These are phyloP conservation scores for Cutaneotrichosporon mucoides DNA, from an alignment of 1,284 basidiomycete species.

Conservation along the genomic window DNA sequence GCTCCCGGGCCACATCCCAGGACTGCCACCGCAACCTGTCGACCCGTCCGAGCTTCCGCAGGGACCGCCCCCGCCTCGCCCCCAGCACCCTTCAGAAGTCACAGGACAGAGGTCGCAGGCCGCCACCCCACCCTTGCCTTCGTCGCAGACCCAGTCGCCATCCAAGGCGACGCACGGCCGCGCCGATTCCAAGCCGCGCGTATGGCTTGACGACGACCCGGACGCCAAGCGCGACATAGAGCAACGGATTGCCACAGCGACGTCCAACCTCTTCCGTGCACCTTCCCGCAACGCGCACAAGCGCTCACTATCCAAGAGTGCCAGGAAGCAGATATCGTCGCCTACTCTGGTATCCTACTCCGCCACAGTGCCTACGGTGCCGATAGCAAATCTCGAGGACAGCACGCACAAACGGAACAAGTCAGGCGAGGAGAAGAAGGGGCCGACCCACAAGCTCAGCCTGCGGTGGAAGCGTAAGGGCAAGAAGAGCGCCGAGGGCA, in stretches of 20 bases:
- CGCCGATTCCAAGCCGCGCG: slow-evolving; percentile 4
- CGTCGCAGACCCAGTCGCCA: not conserved
- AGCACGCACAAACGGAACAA: slow-evolving; percentile 1
- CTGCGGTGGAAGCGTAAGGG: slow-evolving; percentile 40
- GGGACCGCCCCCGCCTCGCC: slow-evolving; percentile 15
- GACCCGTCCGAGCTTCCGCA: slow-evolving; percentile 11
- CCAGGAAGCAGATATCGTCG: slow-evolving; percentile 29
- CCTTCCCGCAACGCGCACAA: slow-evolving; percentile 27
- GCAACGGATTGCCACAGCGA: slow-evolving; percentile 44
- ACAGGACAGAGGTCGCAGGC: not conserved
- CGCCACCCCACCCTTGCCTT: not conserved
- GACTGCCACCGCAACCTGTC: slow-evolving; percentile 4
- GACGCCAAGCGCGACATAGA: slow-evolving; percentile 43
- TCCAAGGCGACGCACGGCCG: slow-evolving; percentile 1
- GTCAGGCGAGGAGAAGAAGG: slow-evolving; percentile 1
- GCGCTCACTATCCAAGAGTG: slow-evolving; percentile 14
- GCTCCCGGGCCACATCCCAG: not conserved
- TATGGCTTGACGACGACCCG: slow-evolving; percentile 28
- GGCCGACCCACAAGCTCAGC: slow-evolving; percentile 9
- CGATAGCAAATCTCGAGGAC: slow-evolving; percentile 16
- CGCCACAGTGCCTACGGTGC: slow-evolving; percentile 26
- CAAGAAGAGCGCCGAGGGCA: slow-evolving; percentile 20
- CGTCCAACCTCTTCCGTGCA: slow-evolving; percentile 38
- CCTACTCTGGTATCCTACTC: slow-evolving; percentile 40
- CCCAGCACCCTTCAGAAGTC: slow-evolving; percentile 7